Evolutionary conservation across 2,329 filamentous ascomycete species (phyloP).

Genomic region (Fusarium sp.): DNA sequence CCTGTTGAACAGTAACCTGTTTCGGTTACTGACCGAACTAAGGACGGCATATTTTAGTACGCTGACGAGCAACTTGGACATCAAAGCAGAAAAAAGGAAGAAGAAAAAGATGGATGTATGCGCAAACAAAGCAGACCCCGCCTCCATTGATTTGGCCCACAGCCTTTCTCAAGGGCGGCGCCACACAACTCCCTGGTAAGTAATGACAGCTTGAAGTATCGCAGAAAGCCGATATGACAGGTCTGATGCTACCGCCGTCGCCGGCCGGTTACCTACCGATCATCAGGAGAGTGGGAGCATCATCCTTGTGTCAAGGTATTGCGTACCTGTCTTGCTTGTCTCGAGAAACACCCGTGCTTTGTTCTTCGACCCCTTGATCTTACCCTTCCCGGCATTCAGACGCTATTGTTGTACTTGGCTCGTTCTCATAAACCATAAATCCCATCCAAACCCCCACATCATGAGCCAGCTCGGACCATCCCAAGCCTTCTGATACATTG

Average conservation of each 20-base stretch:
- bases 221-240: conserved; percentile 55
- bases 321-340: conserved; percentile 40
- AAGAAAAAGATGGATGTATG: conserved; percentile 12
- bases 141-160: conserved; percentile 43
- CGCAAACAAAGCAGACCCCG: conserved; percentile 38
- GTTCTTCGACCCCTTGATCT: conserved; percentile 44
- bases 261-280: conserved; percentile 49
- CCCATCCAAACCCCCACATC: conserved; percentile 50
- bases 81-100: conserved; percentile 11
- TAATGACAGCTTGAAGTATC: conserved; percentile 50
- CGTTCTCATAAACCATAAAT: conserved; percentile 54
- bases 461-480: conserved; percentile 22
- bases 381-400: conserved; percentile 43
- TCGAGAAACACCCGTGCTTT: conserved; percentile 36
- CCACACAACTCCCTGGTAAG: conserved; percentile 46
- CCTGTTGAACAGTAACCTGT: not conserved
- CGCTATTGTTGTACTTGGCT: conserved; percentile 32
- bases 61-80: conserved; percentile 5
- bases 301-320: conserved; percentile 37
- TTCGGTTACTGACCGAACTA: conserved; percentile 9
- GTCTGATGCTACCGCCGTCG: conserved; percentile 50
- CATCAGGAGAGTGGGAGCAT: conserved; percentile 46
- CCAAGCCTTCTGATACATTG: conserved; percentile 35
- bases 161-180: conserved; percentile 43
- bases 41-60: conserved; percentile 15